phyloP scores from a whole-genome alignment of 1,284 basidiomycete genomes.

The Xerocomus minutiporus region DNA sequence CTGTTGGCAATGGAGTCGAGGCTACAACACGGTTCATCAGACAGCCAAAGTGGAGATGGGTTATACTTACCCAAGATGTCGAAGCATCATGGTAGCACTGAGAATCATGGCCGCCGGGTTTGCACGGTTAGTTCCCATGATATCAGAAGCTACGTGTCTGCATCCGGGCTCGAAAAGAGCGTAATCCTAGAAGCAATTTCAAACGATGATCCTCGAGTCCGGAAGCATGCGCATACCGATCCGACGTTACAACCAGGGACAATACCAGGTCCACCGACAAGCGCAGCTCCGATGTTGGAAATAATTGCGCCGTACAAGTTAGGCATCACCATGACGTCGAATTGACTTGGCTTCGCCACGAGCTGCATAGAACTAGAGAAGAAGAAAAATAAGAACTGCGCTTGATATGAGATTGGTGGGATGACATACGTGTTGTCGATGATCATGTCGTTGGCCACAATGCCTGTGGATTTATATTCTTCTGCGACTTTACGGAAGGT shows the following conservation, averaged over 20 bases:
- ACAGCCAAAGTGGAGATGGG: neutral
- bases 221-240: slow-evolving; percentile 50
- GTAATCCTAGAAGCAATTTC: slow-evolving; percentile 63
- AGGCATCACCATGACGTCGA: slow-evolving; percentile 99
- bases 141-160: slow-evolving; percentile 96
- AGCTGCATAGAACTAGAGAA: slow-evolving; percentile 89
- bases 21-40: neutral
- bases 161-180: slow-evolving; percentile 99
- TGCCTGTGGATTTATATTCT: slow-evolving; percentile 91
- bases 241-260: slow-evolving; percentile 99
- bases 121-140: slow-evolving; percentile 96
- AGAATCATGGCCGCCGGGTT: slow-evolving; percentile 99
- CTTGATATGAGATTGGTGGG: slow-evolving; percentile 3
- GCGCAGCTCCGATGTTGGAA: slow-evolving; percentile 96
- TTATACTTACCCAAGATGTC: slow-evolving; percentile 80
- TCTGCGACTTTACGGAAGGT: slow-evolving; percentile 96
- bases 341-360: slow-evolving; percentile 91
- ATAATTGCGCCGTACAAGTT: slow-evolving; percentile 97
- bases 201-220: slow-evolving; percentile 3
- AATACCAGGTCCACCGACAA: slow-evolving; percentile 96
- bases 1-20: slow-evolving; percentile 93
- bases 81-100: slow-evolving; percentile 96
- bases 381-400: neutral
- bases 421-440: slow-evolving; percentile 89
- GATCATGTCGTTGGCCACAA: slow-evolving; percentile 97